Base-by-base conservation (phyloP, 306 rosid genomes). In the Spatholobus suberectus region DNA sequence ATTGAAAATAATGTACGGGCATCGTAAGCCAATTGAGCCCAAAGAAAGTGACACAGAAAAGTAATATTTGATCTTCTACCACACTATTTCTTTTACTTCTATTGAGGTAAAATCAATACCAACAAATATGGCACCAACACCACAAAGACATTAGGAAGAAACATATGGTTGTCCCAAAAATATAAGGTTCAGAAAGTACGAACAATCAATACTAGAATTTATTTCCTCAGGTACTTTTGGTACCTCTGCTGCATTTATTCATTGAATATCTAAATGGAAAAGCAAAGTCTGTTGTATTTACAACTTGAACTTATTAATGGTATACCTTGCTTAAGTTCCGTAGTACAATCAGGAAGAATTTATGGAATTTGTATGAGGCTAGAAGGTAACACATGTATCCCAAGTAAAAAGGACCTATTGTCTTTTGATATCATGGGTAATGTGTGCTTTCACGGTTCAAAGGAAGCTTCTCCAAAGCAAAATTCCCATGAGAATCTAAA, bases 301-400 rank as follows among this genome's bases (percentile, higher is more conserved):
- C 76, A 63, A 35, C 40, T 71, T 61, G 51, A 72, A 46, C 79
- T 69, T 76, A 70, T 65, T 63, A 62, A 40, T 44, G 46, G 75
- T 43, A 65, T 76, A 62, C 70, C 63, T 51, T 76, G 29, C 55
- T 58, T 66, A 73, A 44, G 65, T 67, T 73, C 75, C 21, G 5
- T 23, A 15, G 27, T 62, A 34, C 72, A 58, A 24, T 32, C 26
- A 77, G 73, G 77, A 29, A 58, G 20, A 66, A 65, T 24, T 62
- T 40, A 61, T 37, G 61, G 41, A 82, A 74, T 41, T 32, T 24
- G 49, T 26, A 37, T 62, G 59, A 84, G 27, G 75, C 82, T 78
- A 72, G 80, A 74, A 78, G 73, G 80, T 51, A 85, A 76, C 17
- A 73, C 78, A 66, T 68, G 82, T 58, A 43, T 81, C 47, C 52